Evolutionary conservation across 257 asterid genomes (phyloP).

Genomic region (Solanum corneliomulleri): DNA sequence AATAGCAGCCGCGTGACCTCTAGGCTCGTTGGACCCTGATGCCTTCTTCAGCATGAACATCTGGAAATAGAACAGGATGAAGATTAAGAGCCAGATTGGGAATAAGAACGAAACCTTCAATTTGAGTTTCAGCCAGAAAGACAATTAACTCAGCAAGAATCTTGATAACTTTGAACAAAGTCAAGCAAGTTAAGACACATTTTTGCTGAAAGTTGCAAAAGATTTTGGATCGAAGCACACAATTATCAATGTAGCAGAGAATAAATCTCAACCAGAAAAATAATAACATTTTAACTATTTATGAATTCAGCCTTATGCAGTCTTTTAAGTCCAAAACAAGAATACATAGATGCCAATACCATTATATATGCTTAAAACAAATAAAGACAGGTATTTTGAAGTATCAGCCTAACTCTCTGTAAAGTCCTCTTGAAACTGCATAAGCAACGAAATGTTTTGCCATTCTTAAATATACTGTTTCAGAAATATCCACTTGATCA

Average conservation of each 20-base stretch:
- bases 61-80: conserved; percentile 7
- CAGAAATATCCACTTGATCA: neutral
- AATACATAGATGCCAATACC: neutral
- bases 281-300: neutral
- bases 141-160: neutral
- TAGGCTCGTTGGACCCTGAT: conserved; percentile 48
- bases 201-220: neutral
- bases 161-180: neutral
- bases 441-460: neutral
- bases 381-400: neutral
- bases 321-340: neutral
- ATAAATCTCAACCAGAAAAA: neutral
- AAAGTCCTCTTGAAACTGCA: neutral
- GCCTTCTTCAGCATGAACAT: conserved; percentile 71
- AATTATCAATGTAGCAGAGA: neutral
- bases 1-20: conserved; percentile 84
- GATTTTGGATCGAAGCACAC: neutral
- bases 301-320: neutral
- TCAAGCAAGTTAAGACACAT: neutral
- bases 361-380: neutral
- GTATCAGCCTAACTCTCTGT: neutral
- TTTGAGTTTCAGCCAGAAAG: neutral
- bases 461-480: neutral
- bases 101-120: neutral
- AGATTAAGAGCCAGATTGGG: neutral